Base-by-base conservation (phyloP, 1,284 basidiomycete genomes). In the Porogramme epimiltina region DNA sequence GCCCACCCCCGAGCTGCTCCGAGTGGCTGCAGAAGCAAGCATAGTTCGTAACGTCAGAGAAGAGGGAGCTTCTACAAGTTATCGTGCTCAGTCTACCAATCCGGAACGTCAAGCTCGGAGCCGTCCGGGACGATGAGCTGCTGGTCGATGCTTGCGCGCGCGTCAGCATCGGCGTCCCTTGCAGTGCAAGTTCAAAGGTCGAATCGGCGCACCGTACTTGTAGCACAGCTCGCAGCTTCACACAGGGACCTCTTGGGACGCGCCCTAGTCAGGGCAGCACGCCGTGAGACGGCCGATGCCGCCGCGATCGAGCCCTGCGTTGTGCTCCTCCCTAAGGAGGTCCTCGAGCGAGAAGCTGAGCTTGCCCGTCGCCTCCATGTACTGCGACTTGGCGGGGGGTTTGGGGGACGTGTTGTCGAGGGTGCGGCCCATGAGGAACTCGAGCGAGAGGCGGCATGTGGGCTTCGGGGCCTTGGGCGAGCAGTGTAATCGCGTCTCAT, bases 191-290 rank as follows among this genome's bases (percentile, higher is more conserved):
- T 3, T 11, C 3, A 15, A 13, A 10, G 16, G 16, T 23, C 19
- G 15, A 22, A 16, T 23, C 34, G n/a, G n/a, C 54, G 18, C 16
- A 62, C 93, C 93, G 62, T 94, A 95, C 66, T 91, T 87, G 79
- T 94, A 92, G 47, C 91, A 76, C 49, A 95, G 72, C 48, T 92
- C 92, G 63, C 95, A 95, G 39, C 93, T 93, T 91, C 93, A 95
- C 31, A 93, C 81, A 1, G 87, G 87, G 3, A 89, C 74, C 62
- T 91, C 89, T 65, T 92, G 86, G 11, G 88, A 90, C 2, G 93
- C 88, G 45, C 81, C 82, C 4, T 89, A 91, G 65, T 93, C 91
- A 55, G 95, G 82, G 70, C 96, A 97, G 74, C 94, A 97, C 2
- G 95, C 94, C 1, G 94, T 95, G 37, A 97, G 81, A 47, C 94